A percentile compares a stretch with the other conserved stretches of the same genome.
phyloP scores from a whole-genome alignment of 331 rosid genomes.

The Quercus lobata region DNA sequence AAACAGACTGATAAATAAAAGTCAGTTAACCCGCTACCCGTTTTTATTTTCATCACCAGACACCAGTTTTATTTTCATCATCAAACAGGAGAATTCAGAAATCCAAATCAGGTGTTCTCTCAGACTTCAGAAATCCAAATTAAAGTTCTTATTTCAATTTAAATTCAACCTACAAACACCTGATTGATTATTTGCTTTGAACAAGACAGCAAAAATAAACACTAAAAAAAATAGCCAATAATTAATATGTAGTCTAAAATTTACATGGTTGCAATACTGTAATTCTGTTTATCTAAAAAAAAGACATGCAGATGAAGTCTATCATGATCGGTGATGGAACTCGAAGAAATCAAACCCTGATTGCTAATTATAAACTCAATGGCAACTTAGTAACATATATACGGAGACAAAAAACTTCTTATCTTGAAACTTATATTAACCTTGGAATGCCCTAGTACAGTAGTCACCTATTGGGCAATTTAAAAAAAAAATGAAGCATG shows the following conservation, averaged over 20 bases:
- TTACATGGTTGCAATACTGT: not conserved
- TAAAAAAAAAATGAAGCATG: conserved; percentile 4
- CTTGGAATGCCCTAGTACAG: not conserved
- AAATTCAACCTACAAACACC: not conserved
- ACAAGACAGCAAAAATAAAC: not conserved
- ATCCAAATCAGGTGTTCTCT: not conserved
- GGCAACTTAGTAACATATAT: not conserved
- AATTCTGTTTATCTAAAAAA: not conserved
- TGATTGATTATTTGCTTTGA: not conserved
- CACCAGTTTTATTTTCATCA: not conserved
- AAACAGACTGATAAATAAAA: too few relatives aligned
- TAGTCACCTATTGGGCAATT: not conserved
- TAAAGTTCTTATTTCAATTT: not conserved
- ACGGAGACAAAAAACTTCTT: conserved; percentile 13
- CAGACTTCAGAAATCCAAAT: not conserved
- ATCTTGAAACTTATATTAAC: not conserved
- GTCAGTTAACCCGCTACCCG: too few relatives aligned
- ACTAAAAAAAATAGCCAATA: not conserved
- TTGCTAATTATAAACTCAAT: not conserved
- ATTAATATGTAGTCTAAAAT: not conserved
- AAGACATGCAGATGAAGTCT: too few relatives aligned
- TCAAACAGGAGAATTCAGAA: not conserved
- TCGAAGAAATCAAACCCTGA: not conserved
- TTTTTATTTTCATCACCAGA: too few relatives aligned
- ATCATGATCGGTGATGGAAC: not conserved